These are phyloP conservation scores for Ogataea pilisensis DNA, from an alignment of 805 yeast species.

Conservation along the genomic window DNA sequence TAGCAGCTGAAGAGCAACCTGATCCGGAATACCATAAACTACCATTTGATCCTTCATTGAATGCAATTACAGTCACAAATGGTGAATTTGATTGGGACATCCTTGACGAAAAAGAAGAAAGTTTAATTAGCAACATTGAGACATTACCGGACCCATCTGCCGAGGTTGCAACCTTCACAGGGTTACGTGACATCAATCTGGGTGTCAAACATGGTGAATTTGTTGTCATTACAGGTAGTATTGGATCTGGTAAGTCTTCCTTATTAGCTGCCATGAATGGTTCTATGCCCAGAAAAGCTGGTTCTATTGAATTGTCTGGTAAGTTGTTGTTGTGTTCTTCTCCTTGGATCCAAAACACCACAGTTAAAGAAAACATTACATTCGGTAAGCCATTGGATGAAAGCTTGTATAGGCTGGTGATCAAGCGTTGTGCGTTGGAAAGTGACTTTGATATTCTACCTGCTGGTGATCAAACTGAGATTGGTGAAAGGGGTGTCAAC, in stretches of 20 bases:
- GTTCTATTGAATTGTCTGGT: constrained; percentile 53
- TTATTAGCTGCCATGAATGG: constrained; percentile 68
- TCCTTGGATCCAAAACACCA: constrained; percentile 86
- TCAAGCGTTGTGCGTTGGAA: constrained; percentile 62
- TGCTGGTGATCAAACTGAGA: constrained; percentile 74
- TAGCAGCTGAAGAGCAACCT: constrained; percentile 36
- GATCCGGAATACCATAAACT: constrained; percentile 17
- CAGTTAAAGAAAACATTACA: constrained; percentile 67
- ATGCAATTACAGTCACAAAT: constrained; percentile 45
- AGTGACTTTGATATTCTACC: constrained; percentile 65
- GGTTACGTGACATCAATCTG: constrained; percentile 49
- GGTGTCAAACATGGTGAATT: constrained; percentile 61
- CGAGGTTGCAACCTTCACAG: constrained; percentile 26
- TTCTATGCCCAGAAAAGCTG: constrained; percentile 51
- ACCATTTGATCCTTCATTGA: constrained; percentile 4
- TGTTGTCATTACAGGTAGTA: constrained; percentile 70
- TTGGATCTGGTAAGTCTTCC: constrained; percentile 67
- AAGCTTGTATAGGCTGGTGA: constrained; percentile 45
- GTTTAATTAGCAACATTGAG: too few relatives aligned
- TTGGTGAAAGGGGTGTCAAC: constrained; percentile 84
- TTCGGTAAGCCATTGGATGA: constrained; percentile 55
- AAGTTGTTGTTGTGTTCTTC: constrained; percentile 38
- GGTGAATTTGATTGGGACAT: constrained; percentile 69
- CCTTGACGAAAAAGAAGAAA: too few relatives aligned
- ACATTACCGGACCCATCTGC: background rate